These are phyloP conservation scores for Yamadazyma tumulicola DNA, from an alignment of 805 yeast genomes.

Conservation along the genomic window DNA sequence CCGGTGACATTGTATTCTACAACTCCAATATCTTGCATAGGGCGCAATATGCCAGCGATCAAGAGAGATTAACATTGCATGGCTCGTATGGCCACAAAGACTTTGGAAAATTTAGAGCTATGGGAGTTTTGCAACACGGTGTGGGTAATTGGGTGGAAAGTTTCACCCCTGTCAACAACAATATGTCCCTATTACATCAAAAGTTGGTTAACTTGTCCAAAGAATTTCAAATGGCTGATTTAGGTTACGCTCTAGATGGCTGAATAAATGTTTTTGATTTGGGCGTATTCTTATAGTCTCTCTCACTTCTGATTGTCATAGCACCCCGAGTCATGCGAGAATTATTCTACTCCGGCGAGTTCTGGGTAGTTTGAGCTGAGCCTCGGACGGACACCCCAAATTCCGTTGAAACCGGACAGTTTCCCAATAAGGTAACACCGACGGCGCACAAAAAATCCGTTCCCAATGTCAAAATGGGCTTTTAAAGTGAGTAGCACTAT, in stretches of 20 bases:
- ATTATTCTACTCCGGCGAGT: too few relatives aligned
- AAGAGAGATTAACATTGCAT: conserved; percentile 44
- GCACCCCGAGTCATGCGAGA: too few relatives aligned
- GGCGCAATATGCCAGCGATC: conserved; percentile 37
- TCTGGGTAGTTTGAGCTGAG: too few relatives aligned
- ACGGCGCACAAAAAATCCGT: too few relatives aligned
- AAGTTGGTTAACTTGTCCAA: conserved; percentile 27
- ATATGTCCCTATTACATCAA: conserved; percentile 24
- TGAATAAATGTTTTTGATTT: too few relatives aligned
- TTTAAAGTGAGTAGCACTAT: too few relatives aligned
- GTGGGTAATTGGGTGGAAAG: conserved; percentile 45
- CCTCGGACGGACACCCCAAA: too few relatives aligned
- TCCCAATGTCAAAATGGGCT: too few relatives aligned
- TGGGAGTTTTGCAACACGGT: conserved; percentile 53
- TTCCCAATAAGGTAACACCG: neutral
- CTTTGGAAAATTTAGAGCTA: conserved; percentile 42
- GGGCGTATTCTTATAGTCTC: too few relatives aligned
- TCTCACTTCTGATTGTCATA: too few relatives aligned
- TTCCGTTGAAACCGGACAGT: too few relatives aligned
- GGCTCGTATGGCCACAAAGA: conserved; percentile 48
- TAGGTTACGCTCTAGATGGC: conserved; percentile 40
- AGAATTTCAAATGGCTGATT: conserved; percentile 28
- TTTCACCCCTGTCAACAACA: conserved; percentile 27
- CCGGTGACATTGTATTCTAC: conserved; percentile 51
- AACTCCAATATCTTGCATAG: conserved; percentile 49